These are phyloP conservation scores for Mortierella antarctica DNA, from an alignment of 192 early-diverging fungal species.

Conservation along the genomic window DNA sequence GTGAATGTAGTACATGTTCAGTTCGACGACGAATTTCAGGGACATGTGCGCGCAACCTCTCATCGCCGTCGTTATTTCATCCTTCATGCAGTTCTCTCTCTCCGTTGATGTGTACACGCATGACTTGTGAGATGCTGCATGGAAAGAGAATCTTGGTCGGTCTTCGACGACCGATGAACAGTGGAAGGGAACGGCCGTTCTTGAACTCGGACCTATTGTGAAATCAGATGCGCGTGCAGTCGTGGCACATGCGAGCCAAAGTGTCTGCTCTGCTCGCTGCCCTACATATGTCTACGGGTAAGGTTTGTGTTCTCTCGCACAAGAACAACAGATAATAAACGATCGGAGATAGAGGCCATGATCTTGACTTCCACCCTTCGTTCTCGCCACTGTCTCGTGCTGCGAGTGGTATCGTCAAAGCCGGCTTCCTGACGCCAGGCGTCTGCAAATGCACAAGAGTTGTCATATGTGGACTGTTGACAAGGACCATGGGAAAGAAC, in stretches of 20 bases:
- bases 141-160: too few relatives aligned
- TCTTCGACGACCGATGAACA: too few relatives aligned
- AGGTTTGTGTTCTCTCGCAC: constrained; percentile 7
- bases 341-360: background rate
- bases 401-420: background rate
- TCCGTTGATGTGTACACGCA: too few relatives aligned
- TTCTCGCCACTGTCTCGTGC: background rate
- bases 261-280: background rate
- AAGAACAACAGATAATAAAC: background rate
- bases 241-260: constrained; percentile 13
- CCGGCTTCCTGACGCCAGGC: too few relatives aligned
- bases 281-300: background rate
- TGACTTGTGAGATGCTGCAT: too few relatives aligned
- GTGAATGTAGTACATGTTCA: background rate
- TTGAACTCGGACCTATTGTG: background rate
- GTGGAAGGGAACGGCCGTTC: background rate
- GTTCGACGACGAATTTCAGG: too few relatives aligned
- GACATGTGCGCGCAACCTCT: too few relatives aligned
- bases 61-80: too few relatives aligned
- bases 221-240: background rate
- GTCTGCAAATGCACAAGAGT: too few relatives aligned
- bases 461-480: too few relatives aligned
- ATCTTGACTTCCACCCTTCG: background rate
- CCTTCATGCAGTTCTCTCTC: too few relatives aligned
- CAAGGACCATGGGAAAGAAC: too few relatives aligned